Conservation (phyloP, 2,329 filamentous ascomycete species). For the Metarhizium robertsii region DNA sequence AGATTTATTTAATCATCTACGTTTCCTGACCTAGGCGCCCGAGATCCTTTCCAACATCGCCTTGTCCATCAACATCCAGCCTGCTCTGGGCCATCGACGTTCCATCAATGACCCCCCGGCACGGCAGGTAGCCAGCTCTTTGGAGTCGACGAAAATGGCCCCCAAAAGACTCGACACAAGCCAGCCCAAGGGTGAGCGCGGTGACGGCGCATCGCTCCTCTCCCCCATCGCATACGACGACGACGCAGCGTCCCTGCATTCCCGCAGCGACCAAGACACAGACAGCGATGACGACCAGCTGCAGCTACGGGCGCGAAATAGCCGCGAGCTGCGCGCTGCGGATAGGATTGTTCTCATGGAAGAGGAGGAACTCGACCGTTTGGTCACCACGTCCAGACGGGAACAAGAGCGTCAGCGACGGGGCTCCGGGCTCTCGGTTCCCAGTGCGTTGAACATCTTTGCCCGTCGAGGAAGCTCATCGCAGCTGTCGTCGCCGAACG, state of each 20-base stretch:
- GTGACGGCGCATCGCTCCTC: slow-evolving; percentile 40
- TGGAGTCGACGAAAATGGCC: slow-evolving; percentile 10
- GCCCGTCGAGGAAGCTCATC: slow-evolving; percentile 27
- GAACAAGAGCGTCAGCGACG: slow-evolving; percentile 40
- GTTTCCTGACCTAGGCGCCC: neutral
- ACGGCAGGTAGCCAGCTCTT: neutral
- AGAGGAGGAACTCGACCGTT: slow-evolving; percentile 60
- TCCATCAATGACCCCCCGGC: neutral
- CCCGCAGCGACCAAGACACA: slow-evolving; percentile 61
- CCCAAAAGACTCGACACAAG: slow-evolving; percentile 13
- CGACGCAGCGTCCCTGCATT: slow-evolving; percentile 58
- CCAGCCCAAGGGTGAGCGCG: slow-evolving; percentile 11
- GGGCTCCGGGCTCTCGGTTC: slow-evolving; percentile 39
- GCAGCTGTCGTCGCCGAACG: slow-evolving; percentile 25
- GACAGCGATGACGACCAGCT: slow-evolving; percentile 70
- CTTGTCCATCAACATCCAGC: neutral
- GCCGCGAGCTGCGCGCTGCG: slow-evolving; percentile 58
- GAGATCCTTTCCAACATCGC: neutral
- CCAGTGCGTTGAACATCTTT: slow-evolving; percentile 40
- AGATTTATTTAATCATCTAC: neutral
- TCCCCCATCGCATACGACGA: slow-evolving; percentile 58
- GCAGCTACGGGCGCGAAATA: slow-evolving; percentile 55
- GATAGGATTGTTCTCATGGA: slow-evolving; percentile 65
- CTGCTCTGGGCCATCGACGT: neutral
- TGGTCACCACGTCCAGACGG: slow-evolving; percentile 44